phyloP scores from a whole-genome alignment of 345 rosid species.

The Hirschfeldia incana region DNA sequence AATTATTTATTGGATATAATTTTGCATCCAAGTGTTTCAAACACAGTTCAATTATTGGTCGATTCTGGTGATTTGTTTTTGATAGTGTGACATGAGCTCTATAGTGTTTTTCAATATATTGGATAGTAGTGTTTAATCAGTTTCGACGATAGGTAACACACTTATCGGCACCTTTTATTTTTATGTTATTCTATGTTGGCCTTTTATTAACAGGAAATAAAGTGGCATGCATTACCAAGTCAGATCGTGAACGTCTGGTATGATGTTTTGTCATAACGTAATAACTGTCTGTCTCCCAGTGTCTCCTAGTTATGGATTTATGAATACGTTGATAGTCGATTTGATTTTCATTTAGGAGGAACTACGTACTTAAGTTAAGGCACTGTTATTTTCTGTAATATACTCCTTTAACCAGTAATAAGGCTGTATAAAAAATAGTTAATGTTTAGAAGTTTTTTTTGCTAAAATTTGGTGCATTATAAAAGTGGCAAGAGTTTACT shows the following conservation, averaged over 20 bases:
- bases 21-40: neutral
- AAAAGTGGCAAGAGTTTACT: neutral
- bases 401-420: too few relatives aligned
- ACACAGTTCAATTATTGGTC: neutral
- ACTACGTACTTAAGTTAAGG: neutral
- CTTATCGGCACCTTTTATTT: neutral
- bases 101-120: neutral
- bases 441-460: too few relatives aligned
- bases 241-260: slow-evolving; percentile 34
- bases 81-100: neutral
- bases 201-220: slow-evolving; percentile 21
- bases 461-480: too few relatives aligned
- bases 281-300: slow-evolving; percentile 19
- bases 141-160: slow-evolving; percentile 1
- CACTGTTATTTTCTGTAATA: too few relatives aligned
- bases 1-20: neutral
- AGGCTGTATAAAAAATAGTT: too few relatives aligned
- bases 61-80: neutral
- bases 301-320: neutral
- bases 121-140: slow-evolving; percentile 1
- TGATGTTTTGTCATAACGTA: slow-evolving; percentile 31
- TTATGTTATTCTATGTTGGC: neutral
- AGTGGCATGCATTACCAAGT: slow-evolving; percentile 18
- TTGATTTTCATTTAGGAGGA: neutral
- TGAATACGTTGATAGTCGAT: neutral